These are phyloP conservation scores for Basipetospora chlamydospora DNA, from an alignment of 2,329 filamentous ascomycete genomes.

Conservation along the genomic window DNA sequence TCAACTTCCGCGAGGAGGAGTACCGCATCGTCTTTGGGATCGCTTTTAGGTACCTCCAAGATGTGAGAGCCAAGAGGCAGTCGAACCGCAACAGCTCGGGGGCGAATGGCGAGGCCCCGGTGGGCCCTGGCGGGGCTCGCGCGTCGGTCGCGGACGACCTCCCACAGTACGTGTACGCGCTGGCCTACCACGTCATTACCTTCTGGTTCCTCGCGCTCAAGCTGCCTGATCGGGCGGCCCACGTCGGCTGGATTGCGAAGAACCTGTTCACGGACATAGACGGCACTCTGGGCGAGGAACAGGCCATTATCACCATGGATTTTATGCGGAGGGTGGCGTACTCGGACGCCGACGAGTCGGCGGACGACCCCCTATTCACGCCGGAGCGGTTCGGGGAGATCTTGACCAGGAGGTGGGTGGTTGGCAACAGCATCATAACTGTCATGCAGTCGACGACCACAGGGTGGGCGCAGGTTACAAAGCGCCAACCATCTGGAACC, in stretches of 20 bases:
- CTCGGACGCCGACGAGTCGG: conserved; percentile 69
- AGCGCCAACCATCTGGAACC: conserved; percentile 55
- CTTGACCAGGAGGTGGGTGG: conserved; percentile 52
- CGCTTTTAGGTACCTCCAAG: conserved; percentile 85
- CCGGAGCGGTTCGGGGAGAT: conserved; percentile 50
- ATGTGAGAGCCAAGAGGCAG: conserved; percentile 55
- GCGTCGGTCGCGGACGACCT: conserved; percentile 48
- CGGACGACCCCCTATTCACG: conserved; percentile 50
- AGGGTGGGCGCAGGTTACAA: conserved; percentile 57
- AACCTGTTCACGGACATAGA: conserved; percentile 68
- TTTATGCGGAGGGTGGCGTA: conserved; percentile 85
- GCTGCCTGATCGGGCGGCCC: conserved; percentile 64
- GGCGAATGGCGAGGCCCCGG: neutral
- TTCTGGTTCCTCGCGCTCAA: conserved; percentile 94
- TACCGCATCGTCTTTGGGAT: conserved; percentile 92
- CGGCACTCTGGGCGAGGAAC: conserved; percentile 66
- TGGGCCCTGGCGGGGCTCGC: conserved; percentile 2
- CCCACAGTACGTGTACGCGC: conserved; percentile 82
- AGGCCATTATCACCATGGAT: conserved; percentile 84
- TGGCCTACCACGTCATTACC: conserved; percentile 89
- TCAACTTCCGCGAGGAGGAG: conserved; percentile 82
- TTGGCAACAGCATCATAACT: conserved; percentile 60
- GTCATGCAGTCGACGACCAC: conserved; percentile 54
- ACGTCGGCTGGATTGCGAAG: conserved; percentile 82
- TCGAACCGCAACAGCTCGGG: conserved; percentile 26